A percentile compares a stretch with the other conserved stretches of the same genome.
Conservation (phyloP, 1,284 basidiomycete genomes). For the Boletus mariae region DNA sequence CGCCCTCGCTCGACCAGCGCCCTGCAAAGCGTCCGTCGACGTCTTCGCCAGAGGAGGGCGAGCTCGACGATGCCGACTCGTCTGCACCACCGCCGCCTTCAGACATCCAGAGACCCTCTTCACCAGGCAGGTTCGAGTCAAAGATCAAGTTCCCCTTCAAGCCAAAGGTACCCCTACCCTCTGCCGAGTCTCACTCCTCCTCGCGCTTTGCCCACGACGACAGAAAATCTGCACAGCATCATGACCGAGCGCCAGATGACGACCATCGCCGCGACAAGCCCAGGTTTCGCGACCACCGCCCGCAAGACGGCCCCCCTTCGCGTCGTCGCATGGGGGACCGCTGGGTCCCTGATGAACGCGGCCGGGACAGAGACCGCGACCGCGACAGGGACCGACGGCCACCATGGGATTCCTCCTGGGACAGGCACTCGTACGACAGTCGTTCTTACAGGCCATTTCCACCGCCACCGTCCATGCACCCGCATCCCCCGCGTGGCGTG, state of each 20-base stretch:
- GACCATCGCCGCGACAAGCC: conserved; percentile 37
- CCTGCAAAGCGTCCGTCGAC: conserved; percentile 54
- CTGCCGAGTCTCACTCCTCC: conserved; percentile 10
- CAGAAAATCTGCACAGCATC: conserved; percentile 33
- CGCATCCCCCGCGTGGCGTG: conserved; percentile 14
- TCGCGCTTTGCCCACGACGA: conserved; percentile 21
- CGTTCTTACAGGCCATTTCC: conserved; percentile 20
- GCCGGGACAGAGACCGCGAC: conserved; percentile 25
- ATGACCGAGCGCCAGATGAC: conserved; percentile 44
- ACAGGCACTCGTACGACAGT: conserved; percentile 21
- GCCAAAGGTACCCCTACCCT: conserved; percentile 37
- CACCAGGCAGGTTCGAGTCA: conserved; percentile 34
- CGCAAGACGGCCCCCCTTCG: conserved; percentile 10
- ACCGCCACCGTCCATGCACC: conserved; percentile 7
- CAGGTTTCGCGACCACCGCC: conserved; percentile 26
- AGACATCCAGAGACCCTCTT: conserved; percentile 12
- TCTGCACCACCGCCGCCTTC: conserved; percentile 12
- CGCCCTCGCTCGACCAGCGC: conserved; percentile 46
- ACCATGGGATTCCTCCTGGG: conserved; percentile 22
- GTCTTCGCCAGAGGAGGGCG: conserved; percentile 73
- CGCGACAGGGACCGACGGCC: conserved; percentile 26
- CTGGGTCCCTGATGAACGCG: conserved; percentile 29
- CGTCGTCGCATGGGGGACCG: conserved; percentile 28
- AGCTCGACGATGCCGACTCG: conserved; percentile 51
- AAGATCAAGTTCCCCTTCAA: conserved; percentile 75